A percentile compares a stretch with the other conserved stretches of the same genome.
Evolutionary conservation across 140 eudicot species (phyloP).

Genomic region (Flaveria floridana): DNA sequence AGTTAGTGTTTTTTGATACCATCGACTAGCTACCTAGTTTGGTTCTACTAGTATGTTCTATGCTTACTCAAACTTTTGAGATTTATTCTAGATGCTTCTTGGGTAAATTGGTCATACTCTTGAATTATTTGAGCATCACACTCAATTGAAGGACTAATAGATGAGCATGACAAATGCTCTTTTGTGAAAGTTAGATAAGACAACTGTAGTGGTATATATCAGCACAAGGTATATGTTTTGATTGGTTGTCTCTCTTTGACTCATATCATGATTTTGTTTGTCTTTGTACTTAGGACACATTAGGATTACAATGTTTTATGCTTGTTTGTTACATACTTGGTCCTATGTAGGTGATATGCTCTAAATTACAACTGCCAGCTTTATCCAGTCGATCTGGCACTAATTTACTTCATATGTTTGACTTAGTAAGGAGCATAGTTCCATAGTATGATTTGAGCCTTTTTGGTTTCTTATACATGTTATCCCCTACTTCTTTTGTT

Average conservation of each 20-base stretch:
- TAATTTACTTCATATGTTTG: background rate
- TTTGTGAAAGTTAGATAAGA: background rate
- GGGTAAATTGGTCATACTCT: too few species aligned
- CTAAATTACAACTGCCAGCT: background rate
- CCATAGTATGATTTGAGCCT: background rate
- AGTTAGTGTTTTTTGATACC: conserved; percentile 7
- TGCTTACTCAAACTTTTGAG: background rate
- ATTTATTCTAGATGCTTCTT: background rate
- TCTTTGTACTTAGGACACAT: background rate
- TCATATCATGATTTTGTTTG: background rate
- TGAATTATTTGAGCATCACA: background rate
- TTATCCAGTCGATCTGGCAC: background rate
- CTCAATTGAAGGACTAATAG: background rate
- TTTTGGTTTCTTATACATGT: background rate
- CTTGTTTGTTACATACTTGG: background rate
- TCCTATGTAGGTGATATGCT: background rate
- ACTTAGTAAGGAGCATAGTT: background rate
- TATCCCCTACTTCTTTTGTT: background rate
- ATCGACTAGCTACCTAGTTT: conserved; percentile 7
- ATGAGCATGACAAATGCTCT: background rate
- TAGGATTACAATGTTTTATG: background rate
- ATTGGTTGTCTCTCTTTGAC: background rate
- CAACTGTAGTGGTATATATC: background rate
- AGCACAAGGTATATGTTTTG: background rate
- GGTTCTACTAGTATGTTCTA: background rate